Evolutionary conservation across 169 alveolate genomes (phyloP).

Genomic region (Plasmodium fragile): DNA sequence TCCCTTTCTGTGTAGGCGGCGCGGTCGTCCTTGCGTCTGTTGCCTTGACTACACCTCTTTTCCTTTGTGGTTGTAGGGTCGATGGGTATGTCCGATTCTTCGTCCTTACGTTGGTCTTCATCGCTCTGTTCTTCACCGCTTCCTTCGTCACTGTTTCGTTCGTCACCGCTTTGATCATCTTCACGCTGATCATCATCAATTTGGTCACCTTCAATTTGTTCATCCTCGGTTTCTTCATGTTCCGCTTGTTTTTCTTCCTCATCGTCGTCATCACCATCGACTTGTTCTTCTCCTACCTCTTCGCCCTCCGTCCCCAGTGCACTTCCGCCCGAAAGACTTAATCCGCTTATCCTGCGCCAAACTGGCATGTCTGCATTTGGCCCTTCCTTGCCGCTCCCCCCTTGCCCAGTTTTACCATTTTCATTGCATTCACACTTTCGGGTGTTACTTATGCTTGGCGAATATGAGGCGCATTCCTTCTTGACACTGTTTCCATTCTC

Average conservation of each 20-base stretch:
- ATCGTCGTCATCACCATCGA: neutral
- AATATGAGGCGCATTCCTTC: constrained; percentile 1
- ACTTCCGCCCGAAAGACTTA: neutral
- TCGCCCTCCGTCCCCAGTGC: neutral
- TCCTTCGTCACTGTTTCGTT: neutral
- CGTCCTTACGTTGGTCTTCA: neutral
- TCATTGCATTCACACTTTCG: constrained; percentile 1
- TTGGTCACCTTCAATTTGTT: neutral
- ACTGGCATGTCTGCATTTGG: neutral
- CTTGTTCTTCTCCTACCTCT: neutral
- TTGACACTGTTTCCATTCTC: neutral
- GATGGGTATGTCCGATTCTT: neutral
- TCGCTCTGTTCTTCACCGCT: neutral
- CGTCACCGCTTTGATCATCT: neutral
- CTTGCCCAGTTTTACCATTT: neutral
- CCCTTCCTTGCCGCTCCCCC: neutral
- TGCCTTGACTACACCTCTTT: neutral
- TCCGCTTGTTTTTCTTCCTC: neutral
- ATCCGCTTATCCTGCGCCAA: neutral
- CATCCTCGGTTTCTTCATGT: neutral
- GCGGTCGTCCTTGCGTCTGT: neutral
- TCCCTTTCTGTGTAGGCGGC: neutral
- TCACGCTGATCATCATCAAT: neutral
- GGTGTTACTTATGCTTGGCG: neutral
- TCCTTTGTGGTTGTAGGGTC: neutral